phyloP scores from a whole-genome alignment of 495 filamentous ascomycete species.

The Daldinia grandis region DNA sequence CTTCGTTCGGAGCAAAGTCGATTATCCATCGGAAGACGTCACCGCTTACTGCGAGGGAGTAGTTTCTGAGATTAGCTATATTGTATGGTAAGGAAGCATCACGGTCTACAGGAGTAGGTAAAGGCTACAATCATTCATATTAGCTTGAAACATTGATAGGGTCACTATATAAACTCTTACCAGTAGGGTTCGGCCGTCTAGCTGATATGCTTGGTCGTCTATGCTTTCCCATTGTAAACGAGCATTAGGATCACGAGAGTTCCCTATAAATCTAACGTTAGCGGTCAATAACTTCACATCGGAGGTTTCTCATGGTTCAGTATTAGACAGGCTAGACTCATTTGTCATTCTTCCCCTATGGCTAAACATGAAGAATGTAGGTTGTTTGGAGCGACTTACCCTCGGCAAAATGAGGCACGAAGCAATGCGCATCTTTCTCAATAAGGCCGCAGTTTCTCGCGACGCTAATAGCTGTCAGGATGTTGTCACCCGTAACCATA shows the following conservation, averaged over 20 bases:
- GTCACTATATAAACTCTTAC: conserved; percentile 49
- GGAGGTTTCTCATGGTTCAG: background rate
- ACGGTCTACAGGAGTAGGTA: conserved; percentile 69
- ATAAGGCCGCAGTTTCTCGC: conserved; percentile 91
- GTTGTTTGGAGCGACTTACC: conserved; percentile 52
- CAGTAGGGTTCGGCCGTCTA: conserved; percentile 80
- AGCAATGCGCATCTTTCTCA: conserved; percentile 82
- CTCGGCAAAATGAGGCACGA: conserved; percentile 86
- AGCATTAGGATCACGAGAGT: conserved; percentile 71
- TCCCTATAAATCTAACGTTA: conserved; percentile 50
- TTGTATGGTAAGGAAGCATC: conserved; percentile 90
- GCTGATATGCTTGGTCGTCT: conserved; percentile 75
- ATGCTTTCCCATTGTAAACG: conserved; percentile 89
- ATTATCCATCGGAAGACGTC: conserved; percentile 97
- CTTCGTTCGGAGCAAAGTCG: conserved; percentile 81
- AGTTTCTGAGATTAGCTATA: conserved; percentile 77
- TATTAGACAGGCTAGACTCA: background rate
- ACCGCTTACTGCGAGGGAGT: conserved; percentile 86
- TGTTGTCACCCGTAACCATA: conserved; percentile 99
- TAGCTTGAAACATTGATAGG: conserved; percentile 32
- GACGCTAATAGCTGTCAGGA: conserved; percentile 95
- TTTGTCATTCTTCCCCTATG: background rate
- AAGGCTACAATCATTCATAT: conserved; percentile 62
- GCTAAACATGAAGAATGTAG: background rate
- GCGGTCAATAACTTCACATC: background rate